Evolutionary conservation across 1,139 yeast species (phyloP), one percentile per base, ranked within the genome.

Genomic region (Nakaseomyces delphensis): DNA sequence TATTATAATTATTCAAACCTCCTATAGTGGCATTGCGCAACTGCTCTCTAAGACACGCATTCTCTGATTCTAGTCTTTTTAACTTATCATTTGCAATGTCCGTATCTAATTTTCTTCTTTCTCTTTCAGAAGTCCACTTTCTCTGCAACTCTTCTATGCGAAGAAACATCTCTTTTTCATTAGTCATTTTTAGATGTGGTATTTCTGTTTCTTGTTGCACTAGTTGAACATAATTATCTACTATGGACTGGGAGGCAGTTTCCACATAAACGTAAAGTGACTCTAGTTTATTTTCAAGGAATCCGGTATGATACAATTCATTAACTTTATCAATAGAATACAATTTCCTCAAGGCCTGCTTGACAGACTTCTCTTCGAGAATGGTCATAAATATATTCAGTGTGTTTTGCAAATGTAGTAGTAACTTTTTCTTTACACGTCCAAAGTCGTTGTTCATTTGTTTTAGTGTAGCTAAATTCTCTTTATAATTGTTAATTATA

Each of bases 111-210:
- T 74, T 74, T 30, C 89, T 63, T 16, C 83, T 74, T 57, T 82
- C 93, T 49, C 87, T 65, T 52, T 83, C 89, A 1, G 79, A 69
- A 53, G 79, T 77, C 81, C 85, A 79, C 51, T 81, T 68, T 46
- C 69, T 74, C 36, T 76, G 74, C 36, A 83, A 57, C 49, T 79
- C 87, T 32, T 76, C 79, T 24, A 80, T 66, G 45, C 86, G 65
- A 39, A 79, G 52, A 45, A 66, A 68, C 33, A 71, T 63, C 42
- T 51, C 52, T 25, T 48, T 43, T 31, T 41, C 52, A 23, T 39
- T 44, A 19, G 42, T 45, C 27, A 42, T 49, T 41, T 52, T 52
- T 5, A 56, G 60, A 15, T 52, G 46, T 24, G 45, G 53, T 39
- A 47, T 46, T 35, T 47, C 45, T 6, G 37, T 7, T 23, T 31